phyloP scores from a whole-genome alignment of 1,284 basidiomycete species.

The Anthracocystis walkeri region DNA sequence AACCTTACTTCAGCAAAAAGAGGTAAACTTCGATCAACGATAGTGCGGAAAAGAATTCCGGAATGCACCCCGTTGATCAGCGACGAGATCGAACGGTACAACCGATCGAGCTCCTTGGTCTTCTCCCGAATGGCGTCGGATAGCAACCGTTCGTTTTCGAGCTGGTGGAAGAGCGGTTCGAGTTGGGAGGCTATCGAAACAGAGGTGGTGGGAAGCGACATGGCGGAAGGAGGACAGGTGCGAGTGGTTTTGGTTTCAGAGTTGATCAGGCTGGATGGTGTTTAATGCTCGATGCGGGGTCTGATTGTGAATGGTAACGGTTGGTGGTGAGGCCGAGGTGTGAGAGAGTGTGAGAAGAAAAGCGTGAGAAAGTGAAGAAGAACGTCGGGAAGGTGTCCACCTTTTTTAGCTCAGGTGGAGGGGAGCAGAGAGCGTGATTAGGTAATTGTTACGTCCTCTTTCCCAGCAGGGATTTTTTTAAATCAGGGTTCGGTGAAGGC shows the following conservation, averaged over 20 bases:
- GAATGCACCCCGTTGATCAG: constrained; percentile 51
- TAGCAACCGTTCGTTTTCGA: constrained; percentile 42
- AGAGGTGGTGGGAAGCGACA: constrained; percentile 1
- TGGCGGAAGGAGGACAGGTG: background rate
- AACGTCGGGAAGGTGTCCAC: no score
- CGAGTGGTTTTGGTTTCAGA: no score
- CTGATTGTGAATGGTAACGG: no score
- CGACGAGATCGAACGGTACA: constrained; percentile 35
- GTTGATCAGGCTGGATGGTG: no score
- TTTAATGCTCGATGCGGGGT: no score
- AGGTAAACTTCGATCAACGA: constrained; percentile 3
- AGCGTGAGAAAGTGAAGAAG: no score
- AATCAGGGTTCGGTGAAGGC: no score
- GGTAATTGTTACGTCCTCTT: constrained; percentile 17
- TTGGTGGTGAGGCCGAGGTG: no score
- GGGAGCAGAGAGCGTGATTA: constrained; percentile 17
- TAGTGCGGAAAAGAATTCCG: constrained; percentile 8
- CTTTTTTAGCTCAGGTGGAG: no score
- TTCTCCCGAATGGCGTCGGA: constrained; percentile 50
- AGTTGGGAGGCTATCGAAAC: constrained; percentile 25
- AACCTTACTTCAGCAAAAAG: background rate
- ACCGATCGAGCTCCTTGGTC: constrained; percentile 51
- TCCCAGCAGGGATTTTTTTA: no score
- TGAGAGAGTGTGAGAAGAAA: no score
- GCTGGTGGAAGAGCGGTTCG: constrained; percentile 45